Conservation (phyloP, 176 grass and related monocot genomes). For the Oryza coarctata region DNA sequence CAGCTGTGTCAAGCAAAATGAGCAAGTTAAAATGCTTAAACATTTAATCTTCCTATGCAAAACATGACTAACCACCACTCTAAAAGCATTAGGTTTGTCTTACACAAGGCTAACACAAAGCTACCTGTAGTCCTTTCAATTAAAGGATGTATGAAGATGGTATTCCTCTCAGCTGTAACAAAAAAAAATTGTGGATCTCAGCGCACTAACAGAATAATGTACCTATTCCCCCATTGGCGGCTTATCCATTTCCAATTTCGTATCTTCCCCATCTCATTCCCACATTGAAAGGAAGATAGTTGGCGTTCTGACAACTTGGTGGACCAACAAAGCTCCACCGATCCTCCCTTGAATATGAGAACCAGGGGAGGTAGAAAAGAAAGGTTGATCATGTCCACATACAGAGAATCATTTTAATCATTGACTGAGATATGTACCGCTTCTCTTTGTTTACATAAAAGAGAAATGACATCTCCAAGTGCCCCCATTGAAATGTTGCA, state of each 20-base stretch:
- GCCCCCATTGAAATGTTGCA: not conserved
- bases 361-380: not conserved
- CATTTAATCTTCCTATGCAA: not conserved
- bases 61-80: not conserved
- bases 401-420: not conserved
- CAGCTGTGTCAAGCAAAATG: not conserved
- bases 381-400: not conserved
- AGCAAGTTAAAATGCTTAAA: not conserved
- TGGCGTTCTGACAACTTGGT: not conserved
- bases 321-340: not conserved
- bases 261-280: not conserved
- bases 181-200: not conserved
- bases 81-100: not conserved
- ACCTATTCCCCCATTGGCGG: not conserved
- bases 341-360: not conserved
- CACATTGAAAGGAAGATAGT: not conserved
- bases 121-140: not conserved
- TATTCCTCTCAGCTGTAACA: not conserved
- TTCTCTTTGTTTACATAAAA: not conserved
- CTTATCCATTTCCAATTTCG: not conserved
- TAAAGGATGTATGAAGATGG: not conserved
- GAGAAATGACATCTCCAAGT: not conserved
- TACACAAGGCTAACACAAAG: not conserved
- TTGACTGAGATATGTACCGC: not conserved
- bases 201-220: not conserved